Evolutionary conservation across 441 rosid genomes (phyloP).

Genomic region (Adansonia rubrostipa): DNA sequence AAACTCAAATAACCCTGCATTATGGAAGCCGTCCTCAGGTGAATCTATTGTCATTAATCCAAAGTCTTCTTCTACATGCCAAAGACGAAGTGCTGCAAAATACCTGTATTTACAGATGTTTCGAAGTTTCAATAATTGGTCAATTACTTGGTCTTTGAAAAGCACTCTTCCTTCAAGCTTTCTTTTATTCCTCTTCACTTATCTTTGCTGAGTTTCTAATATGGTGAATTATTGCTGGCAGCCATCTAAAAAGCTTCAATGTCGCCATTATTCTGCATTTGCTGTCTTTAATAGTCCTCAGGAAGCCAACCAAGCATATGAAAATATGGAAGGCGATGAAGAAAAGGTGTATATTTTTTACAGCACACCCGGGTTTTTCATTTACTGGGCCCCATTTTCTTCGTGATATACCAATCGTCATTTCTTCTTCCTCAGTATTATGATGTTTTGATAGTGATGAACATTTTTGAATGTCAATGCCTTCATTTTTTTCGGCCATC

Average conservation of each 20-base stretch:
- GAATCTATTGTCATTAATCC: not conserved
- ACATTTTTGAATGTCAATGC: not conserved
- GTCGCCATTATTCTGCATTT: constrained; percentile 52
- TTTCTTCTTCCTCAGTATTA: constrained; percentile 1
- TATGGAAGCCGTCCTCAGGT: not conserved
- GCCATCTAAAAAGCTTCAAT: constrained; percentile 53
- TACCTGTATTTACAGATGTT: not conserved
- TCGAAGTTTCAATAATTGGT: not conserved
- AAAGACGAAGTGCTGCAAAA: not conserved
- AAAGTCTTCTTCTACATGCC: not conserved
- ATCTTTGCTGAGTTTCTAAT: constrained; percentile 5
- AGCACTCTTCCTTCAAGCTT: not conserved
- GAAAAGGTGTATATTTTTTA: constrained; percentile 53
- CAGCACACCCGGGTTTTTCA: not conserved
- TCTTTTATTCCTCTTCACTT: not conserved
- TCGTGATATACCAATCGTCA: not conserved
- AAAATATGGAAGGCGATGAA: constrained; percentile 48
- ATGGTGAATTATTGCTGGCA: constrained; percentile 38
- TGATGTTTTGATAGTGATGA: not conserved
- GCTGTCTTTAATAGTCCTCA: constrained; percentile 52
- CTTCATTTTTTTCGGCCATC: not conserved
- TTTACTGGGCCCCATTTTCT: not conserved
- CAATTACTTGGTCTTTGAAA: not conserved
- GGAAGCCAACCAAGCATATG: constrained; percentile 71
- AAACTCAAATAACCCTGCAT: not conserved